Evolutionary conservation across 768 basidiomycete genomes (phyloP).

Genomic region (Candolleomyces aberdarensis): DNA sequence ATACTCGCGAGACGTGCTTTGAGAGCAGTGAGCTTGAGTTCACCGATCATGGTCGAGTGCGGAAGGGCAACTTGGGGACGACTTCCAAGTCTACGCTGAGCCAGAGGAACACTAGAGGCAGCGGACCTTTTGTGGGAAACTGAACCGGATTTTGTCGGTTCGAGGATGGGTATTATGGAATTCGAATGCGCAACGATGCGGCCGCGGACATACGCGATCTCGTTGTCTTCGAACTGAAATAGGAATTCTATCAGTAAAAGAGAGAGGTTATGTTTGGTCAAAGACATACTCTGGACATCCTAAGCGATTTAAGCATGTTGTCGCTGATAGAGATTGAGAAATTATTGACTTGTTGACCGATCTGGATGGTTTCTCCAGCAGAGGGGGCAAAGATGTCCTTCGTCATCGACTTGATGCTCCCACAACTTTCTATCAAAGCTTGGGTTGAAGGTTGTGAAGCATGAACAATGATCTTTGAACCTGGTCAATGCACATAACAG

Average conservation of each 20-base stretch:
- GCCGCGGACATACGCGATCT: slow-evolving; percentile 90
- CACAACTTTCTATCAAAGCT: slow-evolving; percentile 76
- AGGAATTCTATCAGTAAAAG: background rate
- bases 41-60: slow-evolving; percentile 95
- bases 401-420: slow-evolving; percentile 84
- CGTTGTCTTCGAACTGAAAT: slow-evolving; percentile 94
- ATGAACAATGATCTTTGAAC: slow-evolving; percentile 80
- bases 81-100: slow-evolving; percentile 55
- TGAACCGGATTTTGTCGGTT: slow-evolving; percentile 40
- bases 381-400: slow-evolving; percentile 84
- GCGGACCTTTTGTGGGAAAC: background rate
- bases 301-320: slow-evolving; percentile 71
- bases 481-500: slow-evolving; percentile 1
- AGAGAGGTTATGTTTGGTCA: background rate
- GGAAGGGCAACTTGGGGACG: slow-evolving; percentile 68
- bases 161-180: slow-evolving; percentile 86
- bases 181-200: slow-evolving; percentile 82
- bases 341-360: slow-evolving; percentile 94
- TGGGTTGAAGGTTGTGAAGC: slow-evolving; percentile 65
- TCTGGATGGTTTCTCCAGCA: slow-evolving; percentile 75
- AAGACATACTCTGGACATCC: slow-evolving; percentile 78
- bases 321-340: slow-evolving; percentile 95
- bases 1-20: slow-evolving; percentile 75
- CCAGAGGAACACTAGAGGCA: slow-evolving; percentile 18
- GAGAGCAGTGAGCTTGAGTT: slow-evolving; percentile 86